Evolutionary conservation across 176 grass and related monocot genomes (phyloP), one percentile per base, ranked within the genome.

Genomic region (Melocanna baccifera): DNA sequence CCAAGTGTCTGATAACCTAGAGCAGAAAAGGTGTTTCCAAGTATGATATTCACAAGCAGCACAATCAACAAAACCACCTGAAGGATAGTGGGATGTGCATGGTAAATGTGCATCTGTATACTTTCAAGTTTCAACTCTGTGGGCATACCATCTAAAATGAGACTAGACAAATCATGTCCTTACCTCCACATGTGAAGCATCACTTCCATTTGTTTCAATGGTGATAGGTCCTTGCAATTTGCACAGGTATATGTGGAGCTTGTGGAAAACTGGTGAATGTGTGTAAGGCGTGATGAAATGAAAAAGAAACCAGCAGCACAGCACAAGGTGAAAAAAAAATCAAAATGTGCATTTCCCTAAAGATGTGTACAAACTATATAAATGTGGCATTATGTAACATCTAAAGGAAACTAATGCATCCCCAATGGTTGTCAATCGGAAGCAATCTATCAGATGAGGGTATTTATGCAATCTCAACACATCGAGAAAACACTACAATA

Each of bases 401-500:
- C 20, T 73, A 18, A 51, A 64, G 10, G 45, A 63, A n/a, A 66
- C 3, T 12, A 83, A 75, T 43, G 9, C 62, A 88, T 62, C 23
- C 56, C 12, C 23, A 71, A 55, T 42, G 36, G 51, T 71, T n/a
- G 41, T 50, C 67, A 22, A 6, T 67, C n/a, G 5, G 14, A 39
- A 89, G 40, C 11, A 59, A 39, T 42, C 13, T 47, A 47, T 78
- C 25, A 73, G 43, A 64, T 67, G 46, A 73, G 61, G 45, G 19
- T 67, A 59, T 53, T 78, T 72, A 67, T 48, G 15, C 20, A 78
- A 78, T 19, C 43, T 7, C 32, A 67, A 23, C 28, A 50, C 29
- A 69, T 48, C 61, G 51, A 22, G 7, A 70, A 69, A 83, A 41
- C n/a, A 71, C 12, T 20, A 75, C 4, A 5, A 80, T 92, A 96